Conservation (phyloP, 164 flowering plant species). For the Berberis thunbergii region DNA sequence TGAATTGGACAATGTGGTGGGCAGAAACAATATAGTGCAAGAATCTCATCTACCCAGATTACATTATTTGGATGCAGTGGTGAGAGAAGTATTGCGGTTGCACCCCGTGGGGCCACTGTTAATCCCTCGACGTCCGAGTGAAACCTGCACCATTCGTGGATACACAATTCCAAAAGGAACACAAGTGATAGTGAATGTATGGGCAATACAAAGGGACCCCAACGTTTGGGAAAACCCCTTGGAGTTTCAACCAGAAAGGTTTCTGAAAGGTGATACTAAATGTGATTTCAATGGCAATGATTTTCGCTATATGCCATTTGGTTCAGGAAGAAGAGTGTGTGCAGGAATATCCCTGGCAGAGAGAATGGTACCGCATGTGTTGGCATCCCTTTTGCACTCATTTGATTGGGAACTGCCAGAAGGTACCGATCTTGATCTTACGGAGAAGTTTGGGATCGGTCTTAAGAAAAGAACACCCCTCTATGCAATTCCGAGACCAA, state of each 20-base stretch:
- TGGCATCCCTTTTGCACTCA: conserved; percentile 13
- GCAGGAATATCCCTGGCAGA: conserved; percentile 3
- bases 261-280: neutral
- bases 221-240: conserved; percentile 14
- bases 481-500: conserved; percentile 4
- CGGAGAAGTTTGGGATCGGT: conserved; percentile 11
- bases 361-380: neutral
- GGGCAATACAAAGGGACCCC: conserved; percentile 20
- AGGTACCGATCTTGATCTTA: conserved; percentile 9
- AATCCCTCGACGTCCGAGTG: conserved; percentile 8
- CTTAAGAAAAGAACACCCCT: conserved; percentile 3
- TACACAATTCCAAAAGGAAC: conserved; percentile 13
- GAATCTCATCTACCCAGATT: conserved; percentile 10
- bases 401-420: conserved; percentile 11
- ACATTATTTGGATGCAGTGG: conserved; percentile 8
- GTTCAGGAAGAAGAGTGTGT: conserved; percentile 19
- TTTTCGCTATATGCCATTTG: conserved; percentile 16
- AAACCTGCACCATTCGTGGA: conserved; percentile 9
- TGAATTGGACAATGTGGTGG: conserved; percentile 20
- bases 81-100: conserved; percentile 15
- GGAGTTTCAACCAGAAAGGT: conserved; percentile 17
- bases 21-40: conserved; percentile 7
- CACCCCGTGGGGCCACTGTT: conserved; percentile 12
- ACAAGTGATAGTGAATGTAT: conserved; percentile 12
- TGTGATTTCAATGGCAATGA: conserved; percentile 12